Conservation (phyloP, 495 filamentous ascomycete genomes). For the Penicillium arizonense region DNA sequence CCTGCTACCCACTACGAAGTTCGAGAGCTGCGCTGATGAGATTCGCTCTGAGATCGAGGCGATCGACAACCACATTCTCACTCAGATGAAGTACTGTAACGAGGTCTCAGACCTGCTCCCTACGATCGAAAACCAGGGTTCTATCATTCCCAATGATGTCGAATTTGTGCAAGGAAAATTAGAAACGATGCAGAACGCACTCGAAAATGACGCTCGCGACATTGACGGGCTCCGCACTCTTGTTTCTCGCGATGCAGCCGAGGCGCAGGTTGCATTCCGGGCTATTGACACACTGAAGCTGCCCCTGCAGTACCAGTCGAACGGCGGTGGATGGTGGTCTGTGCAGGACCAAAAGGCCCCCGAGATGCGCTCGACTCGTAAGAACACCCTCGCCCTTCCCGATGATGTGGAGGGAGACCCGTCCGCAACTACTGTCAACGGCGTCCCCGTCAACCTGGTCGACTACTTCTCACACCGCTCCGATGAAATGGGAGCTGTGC, state of each 20-base stretch:
- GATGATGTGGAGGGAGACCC: conserved; percentile 62
- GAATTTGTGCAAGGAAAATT: conserved; percentile 70
- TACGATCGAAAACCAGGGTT: conserved; percentile 60
- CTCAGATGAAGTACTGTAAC: conserved; percentile 59
- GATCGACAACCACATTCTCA: conserved; percentile 71
- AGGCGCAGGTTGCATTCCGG: conserved; percentile 72
- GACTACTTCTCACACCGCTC: conserved; percentile 72
- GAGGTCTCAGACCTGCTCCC: conserved; percentile 49
- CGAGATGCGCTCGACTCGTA: conserved; percentile 41
- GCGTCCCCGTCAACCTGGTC: conserved; percentile 58
- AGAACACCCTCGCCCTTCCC: conserved; percentile 45
- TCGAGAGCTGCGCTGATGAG: conserved; percentile 79
- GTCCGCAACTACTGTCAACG: conserved; percentile 36
- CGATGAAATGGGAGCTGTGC: conserved; percentile 66
- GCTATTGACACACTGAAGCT: conserved; percentile 74
- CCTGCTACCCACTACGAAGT: conserved; percentile 82
- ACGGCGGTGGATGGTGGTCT: conserved; percentile 46
- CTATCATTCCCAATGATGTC: conserved; percentile 69
- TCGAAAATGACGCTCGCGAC: conserved; percentile 69
- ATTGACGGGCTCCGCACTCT: conserved; percentile 64
- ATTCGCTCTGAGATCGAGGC: conserved; percentile 72
- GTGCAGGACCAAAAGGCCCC: conserved; percentile 43
- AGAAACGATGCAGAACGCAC: conserved; percentile 67
- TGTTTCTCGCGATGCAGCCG: conserved; percentile 63
- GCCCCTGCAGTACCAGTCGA: conserved; percentile 66